phyloP scores from a whole-genome alignment of 148 eudicot species.

The Camellia lanceoleosa region DNA sequence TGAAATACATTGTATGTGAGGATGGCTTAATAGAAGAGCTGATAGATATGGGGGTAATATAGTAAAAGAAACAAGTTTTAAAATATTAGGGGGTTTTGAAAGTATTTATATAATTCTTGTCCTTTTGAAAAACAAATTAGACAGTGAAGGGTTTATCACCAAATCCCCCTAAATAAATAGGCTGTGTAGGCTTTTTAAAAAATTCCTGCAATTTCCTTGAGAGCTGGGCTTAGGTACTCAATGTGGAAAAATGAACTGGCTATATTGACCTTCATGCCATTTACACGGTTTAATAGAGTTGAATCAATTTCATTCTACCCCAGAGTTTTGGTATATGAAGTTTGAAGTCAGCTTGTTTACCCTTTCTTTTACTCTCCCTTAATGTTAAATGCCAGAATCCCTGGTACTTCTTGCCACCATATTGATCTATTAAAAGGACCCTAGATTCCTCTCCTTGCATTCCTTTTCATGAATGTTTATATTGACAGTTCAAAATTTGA shows the following conservation, averaged over 20 bases:
- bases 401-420: neutral
- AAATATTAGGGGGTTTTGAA: no score
- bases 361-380: neutral
- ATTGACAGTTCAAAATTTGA: neutral
- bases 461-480: neutral
- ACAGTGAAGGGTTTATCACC: no score
- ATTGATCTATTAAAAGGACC: neutral
- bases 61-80: no score
- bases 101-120: no score
- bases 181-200: neutral
- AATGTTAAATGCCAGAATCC: neutral
- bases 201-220: neutral
- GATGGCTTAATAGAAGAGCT: no score
- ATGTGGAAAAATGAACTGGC: neutral
- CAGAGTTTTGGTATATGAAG: neutral
- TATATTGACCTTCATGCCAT: neutral
- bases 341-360: slow-evolving; percentile 13
- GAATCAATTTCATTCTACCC: neutral
- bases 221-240: neutral
- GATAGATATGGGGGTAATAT: no score
- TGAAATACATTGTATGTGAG: no score
- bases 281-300: neutral
- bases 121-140: no score
- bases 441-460: neutral
- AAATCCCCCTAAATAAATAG: neutral